Percentiles rank a stretch among this genome's conserved stretches.
These are phyloP conservation scores for Tetracentron sinense DNA, from an alignment of 164 flowering plant genomes.

Conservation along the genomic window DNA sequence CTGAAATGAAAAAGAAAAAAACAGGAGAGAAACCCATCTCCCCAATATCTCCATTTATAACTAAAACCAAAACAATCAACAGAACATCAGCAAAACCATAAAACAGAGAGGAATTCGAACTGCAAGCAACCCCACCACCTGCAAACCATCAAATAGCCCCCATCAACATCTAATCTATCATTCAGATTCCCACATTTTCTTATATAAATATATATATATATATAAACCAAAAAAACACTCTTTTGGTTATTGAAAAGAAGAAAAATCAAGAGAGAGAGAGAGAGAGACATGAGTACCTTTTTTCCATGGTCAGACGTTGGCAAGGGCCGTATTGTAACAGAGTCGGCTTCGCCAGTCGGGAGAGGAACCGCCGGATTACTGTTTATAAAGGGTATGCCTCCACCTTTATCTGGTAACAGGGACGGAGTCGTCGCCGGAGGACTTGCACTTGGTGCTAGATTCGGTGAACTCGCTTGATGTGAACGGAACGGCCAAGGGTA, in stretches of 20 bases:
- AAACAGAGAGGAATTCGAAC: slow-evolving; percentile 27
- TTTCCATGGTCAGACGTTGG: slow-evolving; percentile 43
- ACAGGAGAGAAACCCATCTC: no score
- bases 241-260: neutral
- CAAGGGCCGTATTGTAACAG: slow-evolving; percentile 64
- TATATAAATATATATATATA: no score
- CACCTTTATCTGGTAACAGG: slow-evolving; percentile 42
- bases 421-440: slow-evolving; percentile 26
- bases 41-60: no score
- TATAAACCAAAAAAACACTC: no score
- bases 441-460: neutral
- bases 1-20: no score
- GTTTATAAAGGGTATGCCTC: slow-evolving; percentile 69
- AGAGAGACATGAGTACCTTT: slow-evolving; percentile 28
- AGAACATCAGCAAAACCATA: slow-evolving; percentile 31
- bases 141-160: slow-evolving; percentile 19
- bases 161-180: slow-evolving; percentile 1
- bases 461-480: slow-evolving; percentile 31
- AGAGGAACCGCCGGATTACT: slow-evolving; percentile 93
- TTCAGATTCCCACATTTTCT: no score
- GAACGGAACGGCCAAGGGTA: slow-evolving; percentile 57
- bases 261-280: neutral
- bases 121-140: slow-evolving; percentile 40
- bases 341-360: slow-evolving; percentile 89
- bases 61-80: no score